Conservation (phyloP, 2,329 filamentous ascomycete genomes). For the Scedosporium aurantiacum region DNA sequence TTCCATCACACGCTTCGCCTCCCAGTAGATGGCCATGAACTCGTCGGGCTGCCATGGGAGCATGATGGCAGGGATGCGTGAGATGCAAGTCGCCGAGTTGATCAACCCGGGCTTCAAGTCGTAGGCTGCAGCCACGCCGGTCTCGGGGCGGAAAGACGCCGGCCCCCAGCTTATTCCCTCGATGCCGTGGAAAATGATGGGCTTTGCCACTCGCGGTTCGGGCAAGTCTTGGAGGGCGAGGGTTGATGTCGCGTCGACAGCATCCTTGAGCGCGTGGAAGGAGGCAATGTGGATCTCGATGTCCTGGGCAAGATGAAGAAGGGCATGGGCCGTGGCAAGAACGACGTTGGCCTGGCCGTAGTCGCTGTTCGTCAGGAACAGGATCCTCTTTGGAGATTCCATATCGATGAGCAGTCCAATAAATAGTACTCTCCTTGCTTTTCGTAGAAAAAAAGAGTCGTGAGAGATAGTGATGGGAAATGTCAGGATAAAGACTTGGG, state of each 20-base stretch:
- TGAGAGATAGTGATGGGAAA: no score
- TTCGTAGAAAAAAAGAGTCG: no score
- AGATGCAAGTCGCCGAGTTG: background rate
- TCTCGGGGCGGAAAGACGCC: background rate
- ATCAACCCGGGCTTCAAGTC: conserved; percentile 5
- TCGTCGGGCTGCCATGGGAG: conserved; percentile 14
- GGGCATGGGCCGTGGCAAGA: conserved; percentile 28
- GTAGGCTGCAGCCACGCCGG: background rate
- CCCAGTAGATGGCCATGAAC: conserved; percentile 27
- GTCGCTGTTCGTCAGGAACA: conserved; percentile 34
- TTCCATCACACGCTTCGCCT: conserved; percentile 23
- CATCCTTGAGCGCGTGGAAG: conserved; percentile 20
- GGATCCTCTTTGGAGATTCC: conserved; percentile 14
- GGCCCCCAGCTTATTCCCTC: conserved; percentile 9
- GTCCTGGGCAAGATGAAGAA: conserved; percentile 20
- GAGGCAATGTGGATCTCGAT: conserved; percentile 34
- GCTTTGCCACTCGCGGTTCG: conserved; percentile 5
- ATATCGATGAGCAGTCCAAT: background rate
- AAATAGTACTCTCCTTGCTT: no score
- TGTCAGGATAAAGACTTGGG: no score
- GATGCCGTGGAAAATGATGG: conserved; percentile 18
- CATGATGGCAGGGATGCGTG: background rate
- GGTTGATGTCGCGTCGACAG: background rate
- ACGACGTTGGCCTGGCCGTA: conserved; percentile 35
- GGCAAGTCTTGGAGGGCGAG: background rate